These are phyloP conservation scores for Diaporthe ilicicola DNA, from an alignment of 2,329 filamentous ascomycete genomes.

Conservation along the genomic window DNA sequence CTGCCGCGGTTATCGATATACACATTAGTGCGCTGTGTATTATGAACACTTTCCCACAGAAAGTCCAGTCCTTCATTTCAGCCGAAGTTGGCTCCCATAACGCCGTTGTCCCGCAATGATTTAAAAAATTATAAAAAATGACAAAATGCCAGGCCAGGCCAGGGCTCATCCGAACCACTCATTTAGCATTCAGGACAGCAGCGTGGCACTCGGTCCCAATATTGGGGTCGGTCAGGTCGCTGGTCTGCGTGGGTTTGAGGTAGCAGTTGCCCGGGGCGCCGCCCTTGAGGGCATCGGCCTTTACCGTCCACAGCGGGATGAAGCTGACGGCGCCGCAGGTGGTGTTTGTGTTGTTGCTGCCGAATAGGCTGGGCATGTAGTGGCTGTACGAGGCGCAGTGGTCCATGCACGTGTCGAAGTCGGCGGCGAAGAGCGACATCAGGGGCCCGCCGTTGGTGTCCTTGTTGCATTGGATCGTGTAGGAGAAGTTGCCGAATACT, in stretches of 20 bases:
- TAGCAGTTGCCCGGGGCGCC: conserved; percentile 55
- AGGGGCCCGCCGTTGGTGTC: conserved; percentile 49
- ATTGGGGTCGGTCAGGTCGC: conserved; percentile 44
- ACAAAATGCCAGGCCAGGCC: neutral
- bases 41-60: neutral
- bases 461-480: conserved; percentile 53
- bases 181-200: conserved; percentile 38
- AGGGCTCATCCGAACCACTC: neutral
- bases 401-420: conserved; percentile 57
- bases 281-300: conserved; percentile 42
- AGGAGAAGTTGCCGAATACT: conserved; percentile 49
- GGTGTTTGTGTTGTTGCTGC: conserved; percentile 40
- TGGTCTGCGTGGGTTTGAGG: conserved; percentile 47
- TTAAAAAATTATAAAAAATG: no score
- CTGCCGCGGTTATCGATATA: neutral
- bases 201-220: conserved; percentile 48
- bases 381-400: conserved; percentile 52
- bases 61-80: neutral
- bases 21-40: neutral
- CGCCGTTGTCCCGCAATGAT: neutral
- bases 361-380: conserved; percentile 42
- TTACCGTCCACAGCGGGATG: conserved; percentile 53
- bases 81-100: neutral
- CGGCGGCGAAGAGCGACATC: conserved; percentile 51
- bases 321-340: conserved; percentile 51